Evolutionary conservation across 371 early-diverging fungal species (phyloP), one percentile per base, ranked within the genome.

Genomic region (Mucor mucedo): DNA sequence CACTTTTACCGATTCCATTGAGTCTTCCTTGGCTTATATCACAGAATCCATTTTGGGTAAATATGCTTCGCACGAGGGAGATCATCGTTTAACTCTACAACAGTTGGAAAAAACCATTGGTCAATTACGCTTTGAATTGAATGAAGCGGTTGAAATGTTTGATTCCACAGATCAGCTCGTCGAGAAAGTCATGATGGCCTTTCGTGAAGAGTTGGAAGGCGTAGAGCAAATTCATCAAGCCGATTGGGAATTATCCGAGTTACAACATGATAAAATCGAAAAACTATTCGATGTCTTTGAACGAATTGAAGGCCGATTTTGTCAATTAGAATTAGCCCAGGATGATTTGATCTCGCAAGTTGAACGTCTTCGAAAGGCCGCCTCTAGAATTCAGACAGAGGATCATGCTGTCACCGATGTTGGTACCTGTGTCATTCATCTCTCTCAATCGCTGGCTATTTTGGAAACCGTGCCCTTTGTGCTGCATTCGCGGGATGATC

Each of bases 91-190:
- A 11, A 56, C 54, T 5, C 38, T 63, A 8, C 38, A 57, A 14
- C 65, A 67, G 6, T 50, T 79, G 0, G 66, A 74, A 29, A 58
- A 55, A 1, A 77, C 68, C 4, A 77, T 82, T 8, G 70, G 71
- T 14, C 75, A 72, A 33, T 63, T 85, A n/a, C 77, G 82, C 14
- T 75, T 63, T 29, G 84, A 87, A 40, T 65, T 87, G 8, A 77
- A 79, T 28, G 82, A 84, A 62, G 84, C 85, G 0, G 83, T 85
- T 49, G 83, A 84, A 30, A 81, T 87, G 72, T 74, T 87, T 68
- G 83, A 82, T 66, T 68, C 72, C 10, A 81, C 87, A 5, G 84
- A 85, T 45, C 77, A 84, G 39, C 71, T 82, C 16, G 77, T 78
- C 9, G 82, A 81, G 55, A 78, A 79, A 39, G 84, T 83, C 30